A percentile compares a stretch with the other conserved stretches of the same genome.
These are phyloP conservation scores for Galeopsis tetrahit DNA, from an alignment of 257 asterid genomes.

Conservation along the genomic window DNA sequence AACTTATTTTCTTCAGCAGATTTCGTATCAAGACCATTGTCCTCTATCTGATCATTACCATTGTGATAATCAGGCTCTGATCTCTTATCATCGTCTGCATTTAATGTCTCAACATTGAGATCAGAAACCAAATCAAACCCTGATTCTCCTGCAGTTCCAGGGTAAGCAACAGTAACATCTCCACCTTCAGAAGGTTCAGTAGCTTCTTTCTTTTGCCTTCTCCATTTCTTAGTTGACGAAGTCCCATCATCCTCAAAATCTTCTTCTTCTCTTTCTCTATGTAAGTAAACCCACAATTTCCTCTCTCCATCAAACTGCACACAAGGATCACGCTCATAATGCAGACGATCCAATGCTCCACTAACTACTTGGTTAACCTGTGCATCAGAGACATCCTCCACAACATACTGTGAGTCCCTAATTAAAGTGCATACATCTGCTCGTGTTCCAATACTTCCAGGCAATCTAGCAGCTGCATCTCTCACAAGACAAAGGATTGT, in stretches of 20 bases:
- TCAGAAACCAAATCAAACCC: conserved; percentile 71
- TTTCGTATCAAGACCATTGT: conserved; percentile 47
- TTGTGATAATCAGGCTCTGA: conserved; percentile 53
- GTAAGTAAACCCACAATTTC: conserved; percentile 93
- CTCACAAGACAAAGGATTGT: conserved; percentile 97
- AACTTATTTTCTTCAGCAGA: conserved; percentile 58
- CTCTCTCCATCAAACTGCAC: conserved; percentile 97
- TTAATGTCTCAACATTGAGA: conserved; percentile 62
- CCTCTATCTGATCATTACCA: conserved; percentile 58
- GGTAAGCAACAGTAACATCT: conserved; percentile 61
- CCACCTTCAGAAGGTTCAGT: conserved; percentile 75
- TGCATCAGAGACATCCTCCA: conserved; percentile 91
- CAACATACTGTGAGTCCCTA: conserved; percentile 94
- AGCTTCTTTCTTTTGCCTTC: conserved; percentile 88
- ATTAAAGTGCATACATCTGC: conserved; percentile 97
- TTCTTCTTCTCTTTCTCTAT: conserved; percentile 95
- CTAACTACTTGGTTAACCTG: conserved; percentile 97
- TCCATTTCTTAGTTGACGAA: conserved; percentile 98
- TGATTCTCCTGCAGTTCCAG: conserved; percentile 57
- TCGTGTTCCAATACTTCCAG: conserved; percentile 97
- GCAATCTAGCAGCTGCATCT: conserved; percentile 98
- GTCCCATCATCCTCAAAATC: conserved; percentile 99
- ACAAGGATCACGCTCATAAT: conserved; percentile 97
- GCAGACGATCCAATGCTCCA: conserved; percentile 96
- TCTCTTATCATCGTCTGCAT: conserved; percentile 66